A percentile compares a stretch with the other conserved stretches of the same genome.
phyloP scores from a whole-genome alignment of 495 filamentous ascomycete species.

The Aspergillus nanangensis region DNA sequence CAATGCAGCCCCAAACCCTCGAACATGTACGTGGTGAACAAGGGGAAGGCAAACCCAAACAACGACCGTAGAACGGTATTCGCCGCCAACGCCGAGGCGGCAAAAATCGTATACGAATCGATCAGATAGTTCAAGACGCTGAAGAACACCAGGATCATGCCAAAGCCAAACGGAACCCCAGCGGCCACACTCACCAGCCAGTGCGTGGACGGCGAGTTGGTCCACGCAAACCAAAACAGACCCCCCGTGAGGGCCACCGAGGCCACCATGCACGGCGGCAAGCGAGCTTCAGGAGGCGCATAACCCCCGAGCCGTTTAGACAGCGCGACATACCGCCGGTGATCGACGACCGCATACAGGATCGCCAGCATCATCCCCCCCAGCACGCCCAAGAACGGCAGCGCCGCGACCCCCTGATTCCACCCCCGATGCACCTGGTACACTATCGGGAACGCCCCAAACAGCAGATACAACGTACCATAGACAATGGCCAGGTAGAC shows the following conservation, averaged over 20 bases:
- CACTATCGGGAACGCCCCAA: slow-evolving; percentile 69
- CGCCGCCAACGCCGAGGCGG: slow-evolving; percentile 1
- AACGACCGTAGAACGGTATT: neutral
- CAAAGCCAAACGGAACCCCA: slow-evolving; percentile 42
- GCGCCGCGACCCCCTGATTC: slow-evolving; percentile 55
- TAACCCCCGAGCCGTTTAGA: neutral
- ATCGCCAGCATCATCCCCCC: slow-evolving; percentile 63
- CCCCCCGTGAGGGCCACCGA: slow-evolving; percentile 46
- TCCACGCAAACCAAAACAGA: slow-evolving; percentile 63
- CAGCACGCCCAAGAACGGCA: slow-evolving; percentile 67
- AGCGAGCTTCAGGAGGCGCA: slow-evolving; percentile 22
- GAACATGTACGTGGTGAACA: slow-evolving; percentile 69
- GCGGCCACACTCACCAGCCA: slow-evolving; percentile 50
- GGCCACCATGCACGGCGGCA: slow-evolving; percentile 39
- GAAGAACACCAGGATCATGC: slow-evolving; percentile 25
- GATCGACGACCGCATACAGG: slow-evolving; percentile 22
- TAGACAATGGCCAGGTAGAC: slow-evolving; percentile 67
- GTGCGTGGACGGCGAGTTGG: slow-evolving; percentile 40
- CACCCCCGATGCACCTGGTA: slow-evolving; percentile 65
- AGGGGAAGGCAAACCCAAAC: slow-evolving; percentile 32
- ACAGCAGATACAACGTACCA: slow-evolving; percentile 65
- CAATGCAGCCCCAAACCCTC: slow-evolving; percentile 62
- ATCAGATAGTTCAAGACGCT: slow-evolving; percentile 58
- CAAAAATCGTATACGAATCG: slow-evolving; percentile 53
- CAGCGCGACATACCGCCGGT: slow-evolving; percentile 14